Evolutionary conservation across 2,329 filamentous ascomycete species (phyloP), one percentile per base, ranked within the genome.

Genomic region (Penicillium paneum): DNA sequence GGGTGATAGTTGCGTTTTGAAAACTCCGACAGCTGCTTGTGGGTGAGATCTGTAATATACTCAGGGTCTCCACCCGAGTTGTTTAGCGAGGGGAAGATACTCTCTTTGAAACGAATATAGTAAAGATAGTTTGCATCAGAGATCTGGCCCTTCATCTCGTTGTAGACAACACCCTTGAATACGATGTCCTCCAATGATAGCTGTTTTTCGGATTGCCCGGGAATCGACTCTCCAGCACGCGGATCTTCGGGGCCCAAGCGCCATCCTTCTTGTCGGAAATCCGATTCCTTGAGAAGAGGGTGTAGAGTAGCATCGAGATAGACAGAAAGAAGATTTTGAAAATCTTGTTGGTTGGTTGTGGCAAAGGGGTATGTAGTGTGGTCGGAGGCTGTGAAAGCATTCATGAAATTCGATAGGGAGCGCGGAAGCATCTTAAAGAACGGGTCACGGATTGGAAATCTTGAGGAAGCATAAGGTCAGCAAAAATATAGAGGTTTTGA

Each of bases 351-450:
- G 67, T 99, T 99, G 24, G 94, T 99, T 2, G 94, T 99, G 53
- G 94, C 92, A 73, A 99, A 99, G 2, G 94, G 94, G 70, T 99
- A 99, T 63, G 91, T 96, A 11, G 94, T 99, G 72, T 99, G 92
- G 68, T 97, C 93, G 21, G 91, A 89, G 26, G 92, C 91, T 39
- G 94, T 99, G 71, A 97, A 96, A 57, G 94, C 94, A 73, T 99
- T 99, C 94, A 99, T 99, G 71, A 97, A 99, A 75, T 97, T 99
- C 61, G 94, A 97, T n/a, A 99, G 82, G 5, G 94, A 97, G 64
- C 94, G 86, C 21, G 94, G 94, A 26, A 99, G 83, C 94, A 99
- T 99, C 82, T 97, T 99, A 81, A 99, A 99, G 80, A 99, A 99
- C 0, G 94, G 94, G 69, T 99, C 94, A 58, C 94, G 90, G 55